A percentile compares a stretch with the other conserved stretches of the same genome.
Evolutionary conservation across 768 basidiomycete genomes (phyloP).

Genomic region (Mycena haematopus): DNA sequence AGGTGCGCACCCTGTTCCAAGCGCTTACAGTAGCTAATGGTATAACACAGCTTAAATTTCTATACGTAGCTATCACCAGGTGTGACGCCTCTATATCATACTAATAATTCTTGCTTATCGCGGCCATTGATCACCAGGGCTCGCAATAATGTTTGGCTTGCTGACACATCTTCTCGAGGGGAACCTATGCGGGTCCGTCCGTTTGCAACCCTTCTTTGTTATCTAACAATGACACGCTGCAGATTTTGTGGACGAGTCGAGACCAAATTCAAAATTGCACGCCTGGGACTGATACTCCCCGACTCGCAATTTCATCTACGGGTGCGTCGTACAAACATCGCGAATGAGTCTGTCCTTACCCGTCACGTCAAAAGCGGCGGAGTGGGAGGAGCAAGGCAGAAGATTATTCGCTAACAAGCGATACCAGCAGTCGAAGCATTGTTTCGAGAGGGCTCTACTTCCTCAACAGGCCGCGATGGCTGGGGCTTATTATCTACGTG

Average conservation of each 20-base stretch:
- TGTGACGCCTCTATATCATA: too few species aligned
- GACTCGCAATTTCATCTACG: constrained; percentile 60
- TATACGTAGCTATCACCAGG: constrained; percentile 79
- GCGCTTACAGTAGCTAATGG: neutral
- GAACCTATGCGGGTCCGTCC: constrained; percentile 66
- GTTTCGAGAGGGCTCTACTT: constrained; percentile 55
- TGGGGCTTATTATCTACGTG: constrained; percentile 59
- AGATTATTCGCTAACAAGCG: constrained; percentile 47
- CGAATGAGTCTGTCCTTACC: neutral
- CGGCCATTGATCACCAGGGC: too few species aligned
- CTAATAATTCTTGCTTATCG: too few species aligned
- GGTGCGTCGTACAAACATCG: constrained; percentile 21
- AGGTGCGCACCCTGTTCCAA: constrained; percentile 44
- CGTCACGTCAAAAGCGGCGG: constrained; percentile 31
- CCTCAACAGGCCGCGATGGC: constrained; percentile 53
- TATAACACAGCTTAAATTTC: constrained; percentile 58
- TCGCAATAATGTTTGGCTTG: constrained; percentile 73
- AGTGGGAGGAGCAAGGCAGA: constrained; percentile 44
- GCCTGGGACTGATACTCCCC: constrained; percentile 56
- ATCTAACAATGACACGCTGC: constrained; percentile 1
- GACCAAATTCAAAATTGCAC: constrained; percentile 55
- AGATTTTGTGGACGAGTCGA: constrained; percentile 60
- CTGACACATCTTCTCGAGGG: constrained; percentile 62
- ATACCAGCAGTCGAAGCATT: constrained; percentile 61
- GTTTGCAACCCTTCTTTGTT: constrained; percentile 14